A percentile compares a stretch with the other conserved stretches of the same genome.
phyloP scores from a whole-genome alignment of 2,329 filamentous ascomycete genomes.

The Diaporthe nobilis region DNA sequence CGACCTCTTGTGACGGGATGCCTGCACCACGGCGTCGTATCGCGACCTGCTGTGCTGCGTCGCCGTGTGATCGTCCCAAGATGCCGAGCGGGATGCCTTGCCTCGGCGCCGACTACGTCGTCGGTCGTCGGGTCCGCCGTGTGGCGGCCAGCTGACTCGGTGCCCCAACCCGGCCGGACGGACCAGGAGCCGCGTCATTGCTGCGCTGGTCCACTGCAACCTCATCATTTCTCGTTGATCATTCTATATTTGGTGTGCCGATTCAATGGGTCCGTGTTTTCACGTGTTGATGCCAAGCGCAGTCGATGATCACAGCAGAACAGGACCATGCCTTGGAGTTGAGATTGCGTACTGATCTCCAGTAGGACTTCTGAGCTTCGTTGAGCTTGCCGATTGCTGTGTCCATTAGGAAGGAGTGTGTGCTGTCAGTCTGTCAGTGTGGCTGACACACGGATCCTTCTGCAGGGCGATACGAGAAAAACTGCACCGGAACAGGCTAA shows the following conservation, averaged over 20 bases:
- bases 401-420: slow-evolving; percentile 3
- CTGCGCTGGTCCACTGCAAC: background rate
- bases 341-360: background rate
- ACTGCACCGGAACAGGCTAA: background rate
- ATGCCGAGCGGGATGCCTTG: background rate
- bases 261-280: background rate
- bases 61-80: background rate
- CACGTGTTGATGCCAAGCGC: background rate
- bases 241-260: slow-evolving; percentile 3
- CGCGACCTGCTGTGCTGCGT: background rate
- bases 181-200: slow-evolving; percentile 16
- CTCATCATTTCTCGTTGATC: slow-evolving; percentile 12
- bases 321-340: slow-evolving; percentile 1
- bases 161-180: background rate
- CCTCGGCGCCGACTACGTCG: slow-evolving; percentile 25
- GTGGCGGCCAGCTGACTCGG: background rate
- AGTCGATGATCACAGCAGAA: background rate
- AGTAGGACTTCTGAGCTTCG: background rate
- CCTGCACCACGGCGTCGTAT: background rate
- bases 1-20: background rate
- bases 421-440: background rate
- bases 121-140: slow-evolving; percentile 16
- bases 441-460: slow-evolving; percentile 21
- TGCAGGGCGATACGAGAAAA: slow-evolving; percentile 23
- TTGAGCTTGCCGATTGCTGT: background rate